Evolutionary conservation across 75 land plant species (phyloP), one percentile per base, ranked within the genome.

Genomic region (Pseudotsuga menziesii): DNA sequence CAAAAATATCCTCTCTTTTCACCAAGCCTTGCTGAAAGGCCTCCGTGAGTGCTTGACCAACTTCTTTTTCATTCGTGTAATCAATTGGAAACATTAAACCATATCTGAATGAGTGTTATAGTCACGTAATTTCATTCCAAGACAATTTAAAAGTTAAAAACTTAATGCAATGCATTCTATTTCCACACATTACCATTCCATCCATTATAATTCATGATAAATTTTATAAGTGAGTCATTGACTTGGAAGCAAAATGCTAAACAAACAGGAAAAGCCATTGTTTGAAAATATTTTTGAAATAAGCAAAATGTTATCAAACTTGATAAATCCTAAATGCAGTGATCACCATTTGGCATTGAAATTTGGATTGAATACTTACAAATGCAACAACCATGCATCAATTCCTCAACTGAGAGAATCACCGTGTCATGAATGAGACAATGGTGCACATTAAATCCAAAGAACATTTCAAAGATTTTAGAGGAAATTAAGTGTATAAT

Each of bases 21-120:
- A 97, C 92, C 72, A 94, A 84, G 12, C 94, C 97, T 29, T 88
- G 85, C 72, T 76, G 75, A 73, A 95, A 77, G 78, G 89, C 98
- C 63, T 91, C 96, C 16, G 87, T 80, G 54, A 97, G 93, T 59
- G 95, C 98, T 78, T 82, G 89, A n/a, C 99, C 99, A 63, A 97
- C 98, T 76, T 97, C 99, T 58, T 87, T 83, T 85, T 97, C 99
- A 84, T 97, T 97, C 82, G 86, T 78, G 82, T 97, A 97, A 74
- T 92, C 95, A 80, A 98, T 98, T 97, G 92, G 85, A 84, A 82
- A 2, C 25, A 69, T 69, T n/a, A 7, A 39, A 69, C 9, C 23
- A 69, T 41, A 69, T 69, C 52, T 41, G 48, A 48, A 41, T 69
- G 23, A 69, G 72, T 69, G 36, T 69, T 69, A 48, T 23, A 16